Conservation (phyloP, 2,329 filamentous ascomycete species). For the Ophiocordyceps australis region DNA sequence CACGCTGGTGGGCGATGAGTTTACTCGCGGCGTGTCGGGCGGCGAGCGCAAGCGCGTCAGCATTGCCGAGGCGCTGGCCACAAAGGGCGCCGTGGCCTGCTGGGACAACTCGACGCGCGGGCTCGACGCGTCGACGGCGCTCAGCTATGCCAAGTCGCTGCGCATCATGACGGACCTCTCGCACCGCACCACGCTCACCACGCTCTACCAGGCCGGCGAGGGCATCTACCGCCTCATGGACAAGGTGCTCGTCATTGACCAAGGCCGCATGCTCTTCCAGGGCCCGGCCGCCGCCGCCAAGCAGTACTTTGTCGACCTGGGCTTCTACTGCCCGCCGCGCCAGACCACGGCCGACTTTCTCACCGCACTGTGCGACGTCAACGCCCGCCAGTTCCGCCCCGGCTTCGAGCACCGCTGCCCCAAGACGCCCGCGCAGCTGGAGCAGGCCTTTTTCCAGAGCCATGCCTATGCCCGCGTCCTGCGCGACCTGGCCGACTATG, state of each 20-base stretch:
- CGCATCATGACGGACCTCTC: conserved; percentile 72
- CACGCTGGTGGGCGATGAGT: conserved; percentile 70
- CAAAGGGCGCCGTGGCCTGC: conserved; percentile 49
- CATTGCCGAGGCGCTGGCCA: conserved; percentile 70
- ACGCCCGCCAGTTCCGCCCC: conserved; percentile 57
- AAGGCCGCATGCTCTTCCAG: conserved; percentile 59
- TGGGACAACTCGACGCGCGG: conserved; percentile 64
- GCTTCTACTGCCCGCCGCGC: conserved; percentile 55
- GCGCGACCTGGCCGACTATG: conserved; percentile 36
- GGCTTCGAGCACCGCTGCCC: conserved; percentile 49
- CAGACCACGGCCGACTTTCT: conserved; percentile 72
- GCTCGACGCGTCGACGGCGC: conserved; percentile 47
- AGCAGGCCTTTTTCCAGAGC: conserved; percentile 44
- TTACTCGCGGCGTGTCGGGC: conserved; percentile 64
- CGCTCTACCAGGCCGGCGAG: conserved; percentile 71
- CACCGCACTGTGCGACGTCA: conserved; percentile 69
- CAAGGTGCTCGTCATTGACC: conserved; percentile 69
- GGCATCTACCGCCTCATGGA: conserved; percentile 67
- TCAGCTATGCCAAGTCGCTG: conserved; percentile 51
- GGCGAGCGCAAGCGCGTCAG: conserved; percentile 67
- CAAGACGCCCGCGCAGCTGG: conserved; percentile 46
- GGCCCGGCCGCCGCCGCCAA: conserved; percentile 50
- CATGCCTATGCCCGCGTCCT: conserved; percentile 24
- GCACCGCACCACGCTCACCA: conserved; percentile 70
- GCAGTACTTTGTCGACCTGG: conserved; percentile 58